Evolutionary conservation across 495 filamentous ascomycete genomes (phyloP).

Genomic region (Platismatia glauca): DNA sequence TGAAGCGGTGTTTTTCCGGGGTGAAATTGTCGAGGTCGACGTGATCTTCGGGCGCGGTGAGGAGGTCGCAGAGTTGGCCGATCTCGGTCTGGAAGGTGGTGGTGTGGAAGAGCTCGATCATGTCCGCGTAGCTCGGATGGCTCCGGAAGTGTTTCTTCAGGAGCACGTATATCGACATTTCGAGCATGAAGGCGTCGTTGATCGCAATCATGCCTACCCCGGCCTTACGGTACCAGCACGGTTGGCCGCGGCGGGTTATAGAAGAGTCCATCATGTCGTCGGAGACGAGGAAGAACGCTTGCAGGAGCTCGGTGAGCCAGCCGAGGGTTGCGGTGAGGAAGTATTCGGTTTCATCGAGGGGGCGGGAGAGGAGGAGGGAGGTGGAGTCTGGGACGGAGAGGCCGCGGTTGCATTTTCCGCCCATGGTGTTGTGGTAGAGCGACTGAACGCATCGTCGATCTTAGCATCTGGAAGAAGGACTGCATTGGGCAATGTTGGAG

Average conservation of each 20-base stretch:
- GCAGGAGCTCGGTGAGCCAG: conserved; percentile 95
- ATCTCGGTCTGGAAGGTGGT: conserved; percentile 86
- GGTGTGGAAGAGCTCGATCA: conserved; percentile 94
- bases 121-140: conserved; percentile 77
- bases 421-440: conserved; percentile 74
- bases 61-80: conserved; percentile 86
- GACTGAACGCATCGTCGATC: conserved; percentile 39
- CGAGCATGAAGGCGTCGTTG: conserved; percentile 97
- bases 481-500: background rate
- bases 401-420: conserved; percentile 97
- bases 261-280: conserved; percentile 98
- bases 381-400: conserved; percentile 93
- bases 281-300: conserved; percentile 97
- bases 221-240: conserved; percentile 89
- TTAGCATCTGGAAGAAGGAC: background rate
- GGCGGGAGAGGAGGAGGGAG: conserved; percentile 62
- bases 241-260: conserved; percentile 83
- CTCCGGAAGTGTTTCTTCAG: conserved; percentile 86
- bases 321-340: conserved; percentile 47
- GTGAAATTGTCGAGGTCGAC: conserved; percentile 85
- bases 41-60: conserved; percentile 90
- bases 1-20: conserved; percentile 92
- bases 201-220: conserved; percentile 90
- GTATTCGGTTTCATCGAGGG: conserved; percentile 30
- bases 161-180: conserved; percentile 78